A percentile compares a stretch with the other conserved stretches of the same genome.
phyloP scores from a whole-genome alignment of 176 grass and related monocot genomes.

The Avena atlantica region DNA sequence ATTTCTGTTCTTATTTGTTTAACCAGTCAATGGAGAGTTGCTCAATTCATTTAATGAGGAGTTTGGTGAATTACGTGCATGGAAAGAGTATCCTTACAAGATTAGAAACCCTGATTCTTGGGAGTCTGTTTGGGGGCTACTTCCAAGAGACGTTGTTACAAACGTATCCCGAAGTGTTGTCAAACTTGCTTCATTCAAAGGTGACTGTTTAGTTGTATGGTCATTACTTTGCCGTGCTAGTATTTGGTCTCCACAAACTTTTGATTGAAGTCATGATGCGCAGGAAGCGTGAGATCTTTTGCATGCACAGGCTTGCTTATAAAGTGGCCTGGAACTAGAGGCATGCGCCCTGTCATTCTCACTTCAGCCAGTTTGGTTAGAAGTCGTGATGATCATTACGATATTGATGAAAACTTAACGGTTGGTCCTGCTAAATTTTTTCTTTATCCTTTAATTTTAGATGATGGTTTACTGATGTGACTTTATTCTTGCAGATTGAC shows the following conservation, averaged over 20 bases:
- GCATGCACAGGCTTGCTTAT: slow-evolving; percentile 24
- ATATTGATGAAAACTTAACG: slow-evolving; percentile 1
- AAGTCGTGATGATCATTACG: not conserved
- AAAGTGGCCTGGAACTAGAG: not conserved
- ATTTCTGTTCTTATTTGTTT: slow-evolving; percentile 12
- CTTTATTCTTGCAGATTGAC: not conserved
- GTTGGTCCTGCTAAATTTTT: not conserved
- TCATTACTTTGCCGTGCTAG: not conserved
- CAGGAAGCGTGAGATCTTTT: not conserved
- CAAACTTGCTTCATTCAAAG: slow-evolving; percentile 38
- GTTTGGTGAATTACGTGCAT: slow-evolving; percentile 20
- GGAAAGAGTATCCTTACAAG: slow-evolving; percentile 10
- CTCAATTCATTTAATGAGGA: slow-evolving; percentile 9
- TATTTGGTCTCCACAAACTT: slow-evolving; percentile 4
- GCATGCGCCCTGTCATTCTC: not conserved
- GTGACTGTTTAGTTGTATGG: not conserved
- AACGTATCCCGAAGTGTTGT: slow-evolving; percentile 30
- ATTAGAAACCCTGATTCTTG: not conserved
- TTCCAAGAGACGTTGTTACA: not conserved
- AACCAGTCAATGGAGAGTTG: slow-evolving; percentile 32
- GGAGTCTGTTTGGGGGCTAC: not conserved
- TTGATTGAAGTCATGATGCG: not conserved
- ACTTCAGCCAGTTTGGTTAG: slow-evolving; percentile 29
- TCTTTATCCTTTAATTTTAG: not conserved
- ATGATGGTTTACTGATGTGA: not conserved